Evolutionary conservation across 192 early-diverging fungal species (phyloP), one percentile per base, ranked within the genome.

Genomic region (Glomus cerebriforme): DNA sequence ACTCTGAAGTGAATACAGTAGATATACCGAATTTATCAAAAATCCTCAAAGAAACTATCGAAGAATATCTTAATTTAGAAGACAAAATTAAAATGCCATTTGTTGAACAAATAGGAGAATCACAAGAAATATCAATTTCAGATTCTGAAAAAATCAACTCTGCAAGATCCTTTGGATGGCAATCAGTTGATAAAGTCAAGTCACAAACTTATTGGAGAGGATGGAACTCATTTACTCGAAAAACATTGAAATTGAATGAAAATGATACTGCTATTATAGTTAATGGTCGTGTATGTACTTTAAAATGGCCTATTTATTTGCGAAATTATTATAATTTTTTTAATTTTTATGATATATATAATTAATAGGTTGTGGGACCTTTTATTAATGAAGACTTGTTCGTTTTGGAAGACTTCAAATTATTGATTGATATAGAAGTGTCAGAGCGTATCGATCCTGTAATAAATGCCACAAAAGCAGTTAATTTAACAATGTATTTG

Each of bases 351-450:
- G 2, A 27, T 8, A n/a, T 17, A 10, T 10, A 63, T 26, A 7
- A 27, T 47, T 68, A 59, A 17, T 80, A 89, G 85, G 77, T 86
- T n/a, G 79, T 88, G 26, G 89, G 89, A 0, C 86, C 85, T 7
- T 81, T 95, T 34, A 43, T 86, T 24, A 22, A 70, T 0, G 59
- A 66, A 10, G 81, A 77, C 1, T 19, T 79, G 2, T 92, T 96
- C 65, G 79, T 79, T 1, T 76, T 72, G 1, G 86, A 87, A 0
- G 88, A 95, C 29, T 90, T 95, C 70, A 77, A 85, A 22, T 45
- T 88, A 37, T 86, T 98, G 62, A 83, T 86, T 43, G 77, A 75
- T 12, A 84, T 86, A 60, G 96, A 98, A 75, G 77, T 77, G 13
- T 80, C 76, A 2, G 84, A 84, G 13, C 89, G 92, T 37, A 85